Conservation (phyloP, 73 alveolate species). For the Symbiodinium pilosum region DNA sequence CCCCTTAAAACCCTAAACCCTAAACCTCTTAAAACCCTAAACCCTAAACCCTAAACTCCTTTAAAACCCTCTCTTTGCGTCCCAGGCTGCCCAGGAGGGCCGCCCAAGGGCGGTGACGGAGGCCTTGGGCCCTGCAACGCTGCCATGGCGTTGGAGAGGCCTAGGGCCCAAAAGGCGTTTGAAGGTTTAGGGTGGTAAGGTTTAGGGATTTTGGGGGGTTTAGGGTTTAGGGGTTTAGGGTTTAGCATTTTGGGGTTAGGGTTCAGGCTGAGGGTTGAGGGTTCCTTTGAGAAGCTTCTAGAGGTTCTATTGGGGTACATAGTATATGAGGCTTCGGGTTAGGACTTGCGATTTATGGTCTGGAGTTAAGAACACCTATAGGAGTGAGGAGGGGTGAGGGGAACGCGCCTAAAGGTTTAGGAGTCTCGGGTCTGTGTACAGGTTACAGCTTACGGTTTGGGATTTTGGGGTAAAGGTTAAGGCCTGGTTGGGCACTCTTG, state of each 20-base stretch:
- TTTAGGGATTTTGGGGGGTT: neutral
- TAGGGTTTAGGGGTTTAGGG: neutral
- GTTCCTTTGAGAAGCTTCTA: neutral
- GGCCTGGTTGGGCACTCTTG: too few species aligned
- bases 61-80: too few species aligned
- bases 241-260: neutral
- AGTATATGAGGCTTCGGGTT: too few species aligned
- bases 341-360: neutral
- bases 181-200: neutral
- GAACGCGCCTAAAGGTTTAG: neutral
- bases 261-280: neutral
- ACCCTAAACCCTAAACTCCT: too few species aligned
- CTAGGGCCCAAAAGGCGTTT: neutral
- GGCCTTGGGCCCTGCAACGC: constrained; percentile 52
- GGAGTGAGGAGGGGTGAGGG: too few species aligned
- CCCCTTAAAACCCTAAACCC: too few species aligned
- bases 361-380: too few species aligned
- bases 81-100: neutral
- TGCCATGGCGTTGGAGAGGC: constrained; percentile 43
- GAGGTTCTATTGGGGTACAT: too few species aligned
- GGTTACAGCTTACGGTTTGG: neutral
- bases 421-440: neutral
- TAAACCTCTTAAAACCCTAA: too few species aligned
- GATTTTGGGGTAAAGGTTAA: neutral
- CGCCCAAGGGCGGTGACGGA: constrained; percentile 34